A percentile compares a stretch with the other conserved stretches of the same genome.
These are phyloP conservation scores for Tolypocladium sp. DNA, from an alignment of 2,329 filamentous ascomycete species.

Conservation along the genomic window DNA sequence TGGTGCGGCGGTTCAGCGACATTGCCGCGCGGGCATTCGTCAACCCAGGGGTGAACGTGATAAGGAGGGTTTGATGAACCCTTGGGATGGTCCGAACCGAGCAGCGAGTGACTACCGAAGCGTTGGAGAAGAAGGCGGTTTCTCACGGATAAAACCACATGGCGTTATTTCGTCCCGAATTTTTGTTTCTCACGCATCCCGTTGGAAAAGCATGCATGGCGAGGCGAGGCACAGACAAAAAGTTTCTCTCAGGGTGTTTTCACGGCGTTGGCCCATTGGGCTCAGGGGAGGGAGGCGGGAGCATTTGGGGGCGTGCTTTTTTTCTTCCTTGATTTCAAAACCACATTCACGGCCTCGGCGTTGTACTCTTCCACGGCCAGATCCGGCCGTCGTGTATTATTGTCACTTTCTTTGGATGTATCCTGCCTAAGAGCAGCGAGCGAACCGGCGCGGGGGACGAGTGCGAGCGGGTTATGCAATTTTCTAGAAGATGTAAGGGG, in stretches of 20 bases:
- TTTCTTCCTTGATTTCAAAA: neutral
- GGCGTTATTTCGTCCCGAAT: neutral
- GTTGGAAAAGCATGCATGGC: slow-evolving; percentile 2
- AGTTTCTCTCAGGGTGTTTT: neutral
- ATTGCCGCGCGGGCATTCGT: slow-evolving; percentile 55
- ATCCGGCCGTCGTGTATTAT: neutral
- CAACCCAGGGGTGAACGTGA: slow-evolving; percentile 39
- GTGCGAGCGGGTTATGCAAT: neutral
- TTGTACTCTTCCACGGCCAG: neutral
- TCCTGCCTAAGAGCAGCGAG: neutral
- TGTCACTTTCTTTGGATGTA: neutral
- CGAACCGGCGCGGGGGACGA: neutral
- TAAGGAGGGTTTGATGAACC: slow-evolving; percentile 15
- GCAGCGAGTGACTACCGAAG: neutral
- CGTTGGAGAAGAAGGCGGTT: neutral
- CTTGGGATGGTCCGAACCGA: neutral
- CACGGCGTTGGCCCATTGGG: neutral
- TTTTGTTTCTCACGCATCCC: neutral
- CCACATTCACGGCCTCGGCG: neutral
- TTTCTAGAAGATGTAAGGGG: neutral
- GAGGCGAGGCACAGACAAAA: neutral
- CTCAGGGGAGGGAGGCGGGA: neutral
- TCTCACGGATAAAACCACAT: neutral
- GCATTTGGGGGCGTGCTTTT: neutral
- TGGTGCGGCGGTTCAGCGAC: slow-evolving; percentile 60